phyloP scores from a whole-genome alignment of 352 stramenopile species.

The Pythium brassicae region DNA sequence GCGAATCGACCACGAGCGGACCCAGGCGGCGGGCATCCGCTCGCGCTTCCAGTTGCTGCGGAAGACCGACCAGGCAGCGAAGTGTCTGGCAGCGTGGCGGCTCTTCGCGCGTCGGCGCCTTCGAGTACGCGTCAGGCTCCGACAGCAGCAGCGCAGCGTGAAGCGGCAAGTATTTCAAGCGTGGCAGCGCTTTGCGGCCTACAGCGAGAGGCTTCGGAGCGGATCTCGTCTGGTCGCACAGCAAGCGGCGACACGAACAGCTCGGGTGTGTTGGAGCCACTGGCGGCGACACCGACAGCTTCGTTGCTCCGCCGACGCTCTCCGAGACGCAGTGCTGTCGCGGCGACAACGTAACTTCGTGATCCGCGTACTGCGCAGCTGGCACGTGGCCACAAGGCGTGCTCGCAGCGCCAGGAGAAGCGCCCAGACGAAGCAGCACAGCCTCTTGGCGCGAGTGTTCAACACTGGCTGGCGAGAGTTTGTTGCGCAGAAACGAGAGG shows the following conservation, averaged over 20 bases:
- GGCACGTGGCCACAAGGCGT: not conserved
- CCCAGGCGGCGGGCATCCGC: slow-evolving; percentile 19
- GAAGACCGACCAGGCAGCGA: slow-evolving; percentile 12
- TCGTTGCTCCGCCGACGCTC: not conserved
- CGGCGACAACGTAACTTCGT: not conserved
- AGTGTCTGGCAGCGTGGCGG: slow-evolving; percentile 18
- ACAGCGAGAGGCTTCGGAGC: not conserved
- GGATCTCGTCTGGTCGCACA: not conserved
- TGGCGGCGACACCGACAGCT: slow-evolving; percentile 4
- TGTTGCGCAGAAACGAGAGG: slow-evolving; percentile 5
- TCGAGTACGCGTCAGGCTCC: slow-evolving; percentile 3
- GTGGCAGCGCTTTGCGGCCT: not conserved
- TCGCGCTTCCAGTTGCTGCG: slow-evolving; percentile 27
- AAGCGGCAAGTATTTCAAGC: not conserved
- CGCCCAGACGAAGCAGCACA: not conserved
- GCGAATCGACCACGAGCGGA: slow-evolving; percentile 11
- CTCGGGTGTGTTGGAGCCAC: slow-evolving; percentile 2
- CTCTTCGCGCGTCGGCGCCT: slow-evolving; percentile 5
- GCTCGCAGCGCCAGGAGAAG: not conserved
- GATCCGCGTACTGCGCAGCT: not conserved
- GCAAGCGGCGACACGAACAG: not conserved
- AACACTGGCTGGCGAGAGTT: slow-evolving; percentile 20
- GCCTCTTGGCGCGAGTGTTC: slow-evolving; percentile 14
- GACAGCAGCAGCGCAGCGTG: not conserved
- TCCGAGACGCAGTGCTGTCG: not conserved